A percentile compares a stretch with the other conserved stretches of the same genome.
These are phyloP conservation scores for Fusarium liriodendri DNA, from an alignment of 2,329 filamentous ascomycete species.

Conservation along the genomic window DNA sequence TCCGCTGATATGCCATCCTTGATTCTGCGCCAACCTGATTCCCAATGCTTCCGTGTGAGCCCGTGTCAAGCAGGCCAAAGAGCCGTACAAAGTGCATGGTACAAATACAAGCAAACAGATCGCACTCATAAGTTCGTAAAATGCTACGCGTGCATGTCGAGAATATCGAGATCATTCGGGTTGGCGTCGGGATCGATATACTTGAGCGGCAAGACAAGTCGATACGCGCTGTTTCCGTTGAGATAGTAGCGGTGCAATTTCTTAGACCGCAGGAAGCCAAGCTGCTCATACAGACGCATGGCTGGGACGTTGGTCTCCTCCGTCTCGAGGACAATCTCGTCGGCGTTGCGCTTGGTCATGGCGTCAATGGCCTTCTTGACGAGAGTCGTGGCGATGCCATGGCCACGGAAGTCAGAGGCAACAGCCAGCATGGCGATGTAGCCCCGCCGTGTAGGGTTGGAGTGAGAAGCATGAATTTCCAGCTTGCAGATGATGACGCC, in stretches of 20 bases:
- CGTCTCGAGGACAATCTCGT: slow-evolving; percentile 96
- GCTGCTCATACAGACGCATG: slow-evolving; percentile 90
- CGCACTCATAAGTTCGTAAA: not conserved
- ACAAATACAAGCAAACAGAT: not conserved
- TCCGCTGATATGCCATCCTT: slow-evolving; percentile 16
- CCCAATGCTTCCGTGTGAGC: not conserved
- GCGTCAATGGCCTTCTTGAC: slow-evolving; percentile 92
- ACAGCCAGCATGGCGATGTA: slow-evolving; percentile 99
- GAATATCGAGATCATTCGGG: slow-evolving; percentile 50
- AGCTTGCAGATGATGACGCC: slow-evolving; percentile 96
- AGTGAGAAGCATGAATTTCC: slow-evolving; percentile 87
- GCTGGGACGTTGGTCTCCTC: slow-evolving; percentile 92
- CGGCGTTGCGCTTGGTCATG: slow-evolving; percentile 85
- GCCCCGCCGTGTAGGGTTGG: slow-evolving; percentile 78
- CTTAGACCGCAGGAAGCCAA: slow-evolving; percentile 93
- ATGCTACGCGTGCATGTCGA: slow-evolving; percentile 26
- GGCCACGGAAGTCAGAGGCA: slow-evolving; percentile 79
- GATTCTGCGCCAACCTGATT: slow-evolving; percentile 1
- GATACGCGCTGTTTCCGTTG: slow-evolving; percentile 94
- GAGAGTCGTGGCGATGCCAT: slow-evolving; percentile 87
- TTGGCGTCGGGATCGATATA: slow-evolving; percentile 55
- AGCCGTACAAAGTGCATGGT: not conserved
- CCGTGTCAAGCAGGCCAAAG: not conserved
- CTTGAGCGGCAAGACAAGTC: slow-evolving; percentile 85
- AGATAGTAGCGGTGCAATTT: slow-evolving; percentile 94